Evolutionary conservation across 2,329 filamentous ascomycete species (phyloP).

Genomic region (Talaromyces sp.): DNA sequence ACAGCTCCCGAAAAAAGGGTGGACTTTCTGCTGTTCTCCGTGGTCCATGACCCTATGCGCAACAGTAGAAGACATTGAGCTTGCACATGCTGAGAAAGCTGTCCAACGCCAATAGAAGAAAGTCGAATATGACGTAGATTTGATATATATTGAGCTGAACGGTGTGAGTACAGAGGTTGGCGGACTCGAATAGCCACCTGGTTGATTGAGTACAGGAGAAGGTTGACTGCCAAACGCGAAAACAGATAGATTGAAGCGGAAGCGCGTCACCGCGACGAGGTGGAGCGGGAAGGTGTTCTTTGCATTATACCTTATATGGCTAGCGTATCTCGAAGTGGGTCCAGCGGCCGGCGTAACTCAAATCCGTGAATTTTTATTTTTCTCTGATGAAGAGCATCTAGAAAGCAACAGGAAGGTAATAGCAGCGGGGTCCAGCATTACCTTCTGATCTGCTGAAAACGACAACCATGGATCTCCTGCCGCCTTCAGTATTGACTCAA

Average conservation of each 20-base stretch:
- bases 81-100: constrained; percentile 21
- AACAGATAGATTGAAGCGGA: neutral
- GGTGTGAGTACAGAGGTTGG: neutral
- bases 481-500: constrained; percentile 44
- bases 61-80: constrained; percentile 28
- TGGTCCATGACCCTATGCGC: constrained; percentile 38
- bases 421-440: neutral
- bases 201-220: neutral
- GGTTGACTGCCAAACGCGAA: neutral
- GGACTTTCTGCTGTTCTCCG: constrained; percentile 36
- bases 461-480: constrained; percentile 42
- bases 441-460: neutral
- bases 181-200: neutral
- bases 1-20: constrained; percentile 44
- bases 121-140: constrained; percentile 17
- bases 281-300: neutral
- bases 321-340: neutral
- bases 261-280: constrained; percentile 16
- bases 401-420: neutral
- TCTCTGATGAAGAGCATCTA: neutral
- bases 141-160: neutral
- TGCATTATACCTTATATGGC: neutral
- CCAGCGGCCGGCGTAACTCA: constrained; percentile 7
- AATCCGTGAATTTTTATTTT: constrained; percentile 11
- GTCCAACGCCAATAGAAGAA: neutral